Conservation (phyloP, 805 yeast genomes). For the Metschnikowia corniflorae region DNA sequence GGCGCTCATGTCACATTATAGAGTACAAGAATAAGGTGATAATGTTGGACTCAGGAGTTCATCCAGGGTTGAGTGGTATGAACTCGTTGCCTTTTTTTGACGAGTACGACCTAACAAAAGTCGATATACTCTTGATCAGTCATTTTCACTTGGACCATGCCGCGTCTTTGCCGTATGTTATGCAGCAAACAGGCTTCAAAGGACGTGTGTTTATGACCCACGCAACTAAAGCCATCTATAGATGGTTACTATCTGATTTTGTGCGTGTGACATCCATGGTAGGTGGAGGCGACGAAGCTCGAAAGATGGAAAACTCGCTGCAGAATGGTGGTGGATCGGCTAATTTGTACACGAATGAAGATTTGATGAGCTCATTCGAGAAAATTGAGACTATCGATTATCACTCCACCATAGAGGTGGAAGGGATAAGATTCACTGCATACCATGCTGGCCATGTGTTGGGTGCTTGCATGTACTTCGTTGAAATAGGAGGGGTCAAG, state of each 20-base stretch:
- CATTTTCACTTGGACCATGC: constrained; percentile 98
- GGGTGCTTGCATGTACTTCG: constrained; percentile 97
- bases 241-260: constrained; percentile 93
- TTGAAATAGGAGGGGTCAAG: constrained; percentile 90
- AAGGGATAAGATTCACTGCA: constrained; percentile 93
- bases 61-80: constrained; percentile 89
- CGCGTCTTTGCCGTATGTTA: constrained; percentile 94
- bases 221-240: constrained; percentile 95
- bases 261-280: constrained; percentile 78
- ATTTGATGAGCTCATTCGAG: constrained; percentile 81
- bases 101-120: constrained; percentile 83
- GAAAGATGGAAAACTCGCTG: constrained; percentile 12
- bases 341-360: constrained; percentile 84
- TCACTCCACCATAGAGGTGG: constrained; percentile 92
- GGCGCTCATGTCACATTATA: constrained; percentile 90
- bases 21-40: constrained; percentile 91
- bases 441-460: constrained; percentile 99
- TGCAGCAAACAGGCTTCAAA: constrained; percentile 92
- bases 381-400: constrained; percentile 90
- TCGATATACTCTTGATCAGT: constrained; percentile 82
- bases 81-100: constrained; percentile 94
- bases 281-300: constrained; percentile 36
- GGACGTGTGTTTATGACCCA: constrained; percentile 99
- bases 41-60: constrained; percentile 98
- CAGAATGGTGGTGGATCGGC: constrained; percentile 26